Conservation (phyloP, 306 rosid genomes). For the Aeschynomene evenia region DNA sequence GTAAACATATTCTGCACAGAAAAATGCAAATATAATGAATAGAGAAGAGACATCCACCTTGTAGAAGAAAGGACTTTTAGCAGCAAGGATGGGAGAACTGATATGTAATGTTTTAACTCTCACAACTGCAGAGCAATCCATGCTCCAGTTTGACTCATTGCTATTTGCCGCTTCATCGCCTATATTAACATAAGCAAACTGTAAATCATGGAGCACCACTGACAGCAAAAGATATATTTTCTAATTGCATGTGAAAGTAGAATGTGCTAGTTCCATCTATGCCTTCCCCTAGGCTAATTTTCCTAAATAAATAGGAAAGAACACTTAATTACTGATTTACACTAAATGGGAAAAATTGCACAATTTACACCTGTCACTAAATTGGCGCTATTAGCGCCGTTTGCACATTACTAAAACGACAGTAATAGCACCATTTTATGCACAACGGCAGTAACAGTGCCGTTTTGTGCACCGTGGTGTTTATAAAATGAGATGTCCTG, state of each 20-base stretch:
- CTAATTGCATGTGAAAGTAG: constrained; percentile 4
- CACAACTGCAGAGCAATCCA: constrained; percentile 68
- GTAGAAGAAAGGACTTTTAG: constrained; percentile 93
- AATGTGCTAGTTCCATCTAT: background rate
- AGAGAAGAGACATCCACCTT: constrained; percentile 50
- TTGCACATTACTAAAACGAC: too few species aligned
- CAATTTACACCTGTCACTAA: too few species aligned
- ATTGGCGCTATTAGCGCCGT: too few species aligned
- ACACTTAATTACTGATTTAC: too few species aligned
- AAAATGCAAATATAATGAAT: background rate
- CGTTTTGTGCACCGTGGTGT: too few species aligned
- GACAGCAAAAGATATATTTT: background rate
- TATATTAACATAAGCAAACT: constrained; percentile 22
- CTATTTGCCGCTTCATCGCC: constrained; percentile 75
- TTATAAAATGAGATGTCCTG: too few species aligned
- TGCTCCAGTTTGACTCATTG: constrained; percentile 66
- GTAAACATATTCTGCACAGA: background rate
- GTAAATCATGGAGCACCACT: background rate
- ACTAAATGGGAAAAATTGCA: too few species aligned
- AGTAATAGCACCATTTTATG: too few species aligned
- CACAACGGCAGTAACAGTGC: too few species aligned
- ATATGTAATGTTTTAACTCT: constrained; percentile 79
- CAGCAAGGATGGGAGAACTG: constrained; percentile 95
- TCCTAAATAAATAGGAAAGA: too few species aligned
- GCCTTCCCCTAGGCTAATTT: background rate